phyloP scores from a whole-genome alignment of 768 basidiomycete genomes.

The Trametes maxima region DNA sequence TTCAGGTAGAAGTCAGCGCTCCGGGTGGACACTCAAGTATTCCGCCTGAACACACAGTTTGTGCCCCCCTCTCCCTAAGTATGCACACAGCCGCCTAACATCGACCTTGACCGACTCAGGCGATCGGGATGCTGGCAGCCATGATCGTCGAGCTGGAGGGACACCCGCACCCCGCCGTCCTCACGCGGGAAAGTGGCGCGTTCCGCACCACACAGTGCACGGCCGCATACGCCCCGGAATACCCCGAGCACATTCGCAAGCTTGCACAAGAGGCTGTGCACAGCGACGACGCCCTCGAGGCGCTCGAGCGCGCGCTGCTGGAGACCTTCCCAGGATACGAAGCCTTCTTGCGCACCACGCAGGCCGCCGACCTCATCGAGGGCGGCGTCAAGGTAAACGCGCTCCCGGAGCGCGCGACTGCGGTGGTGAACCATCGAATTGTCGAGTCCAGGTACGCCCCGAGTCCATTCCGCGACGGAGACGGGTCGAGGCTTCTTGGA shows the following conservation, averaged over 20 bases:
- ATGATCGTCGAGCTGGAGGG: slow-evolving; percentile 69
- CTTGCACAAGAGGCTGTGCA: slow-evolving; percentile 48
- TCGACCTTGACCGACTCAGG: neutral
- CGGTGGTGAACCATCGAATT: slow-evolving; percentile 74
- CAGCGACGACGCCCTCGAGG: slow-evolving; percentile 51
- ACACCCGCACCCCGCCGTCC: slow-evolving; percentile 55
- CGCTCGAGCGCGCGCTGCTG: slow-evolving; percentile 38
- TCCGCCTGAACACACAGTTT: slow-evolving; percentile 78
- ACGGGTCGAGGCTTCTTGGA: neutral
- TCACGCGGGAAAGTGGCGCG: slow-evolving; percentile 56
- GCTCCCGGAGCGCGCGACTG: slow-evolving; percentile 72
- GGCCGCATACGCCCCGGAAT: slow-evolving; percentile 57
- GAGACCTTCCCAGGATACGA: slow-evolving; percentile 40
- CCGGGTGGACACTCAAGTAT: slow-evolving; percentile 87
- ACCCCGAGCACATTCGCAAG: slow-evolving; percentile 51
- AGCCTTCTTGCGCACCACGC: slow-evolving; percentile 67
- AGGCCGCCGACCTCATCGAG: slow-evolving; percentile 69
- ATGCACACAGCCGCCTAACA: neutral
- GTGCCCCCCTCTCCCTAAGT: slow-evolving; percentile 9
- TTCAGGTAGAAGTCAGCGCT: slow-evolving; percentile 62
- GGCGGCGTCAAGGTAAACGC: slow-evolving; percentile 56
- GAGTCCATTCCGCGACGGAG: neutral
- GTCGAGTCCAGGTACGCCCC: slow-evolving; percentile 32
- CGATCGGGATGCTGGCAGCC: slow-evolving; percentile 62
- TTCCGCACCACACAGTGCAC: slow-evolving; percentile 59